Evolutionary conservation across 148 eudicot genomes (phyloP).

Genomic region (Oxyria digyna): DNA sequence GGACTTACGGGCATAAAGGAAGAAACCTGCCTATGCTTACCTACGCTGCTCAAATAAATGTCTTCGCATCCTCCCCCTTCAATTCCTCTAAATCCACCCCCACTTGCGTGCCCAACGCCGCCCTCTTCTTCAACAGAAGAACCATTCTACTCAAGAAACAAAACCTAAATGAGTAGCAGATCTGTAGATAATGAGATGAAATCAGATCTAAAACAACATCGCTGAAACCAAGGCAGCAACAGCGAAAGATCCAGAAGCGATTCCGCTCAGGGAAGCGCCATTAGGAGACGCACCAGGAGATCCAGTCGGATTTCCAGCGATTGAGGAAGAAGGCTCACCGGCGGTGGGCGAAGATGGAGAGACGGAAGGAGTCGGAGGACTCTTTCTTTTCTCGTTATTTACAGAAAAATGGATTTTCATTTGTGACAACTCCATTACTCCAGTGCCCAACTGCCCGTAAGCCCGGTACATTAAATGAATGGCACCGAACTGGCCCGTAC

Average conservation of each 20-base stretch:
- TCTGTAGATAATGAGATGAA: background rate
- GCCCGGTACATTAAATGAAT: no score
- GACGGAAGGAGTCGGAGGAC: background rate
- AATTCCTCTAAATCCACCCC: constrained; percentile 10
- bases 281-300: background rate
- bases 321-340: background rate
- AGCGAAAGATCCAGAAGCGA: constrained; percentile 4
- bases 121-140: constrained; percentile 13
- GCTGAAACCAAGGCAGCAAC: background rate
- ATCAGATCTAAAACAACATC: constrained; percentile 9
- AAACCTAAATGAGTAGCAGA: background rate
- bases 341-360: background rate
- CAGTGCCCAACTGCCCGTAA: no score
- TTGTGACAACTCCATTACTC: no score
- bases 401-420: no score
- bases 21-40: no score
- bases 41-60: constrained; percentile 34
- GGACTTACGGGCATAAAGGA: no score
- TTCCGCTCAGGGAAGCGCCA: background rate
- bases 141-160: background rate
- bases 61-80: constrained; percentile 17
- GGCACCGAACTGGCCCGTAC: no score
- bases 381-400: no score
- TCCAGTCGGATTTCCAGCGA: background rate
- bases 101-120: constrained; percentile 6